Conservation (phyloP, 1,284 basidiomycete species). For the Cryptococcus sp. region DNA sequence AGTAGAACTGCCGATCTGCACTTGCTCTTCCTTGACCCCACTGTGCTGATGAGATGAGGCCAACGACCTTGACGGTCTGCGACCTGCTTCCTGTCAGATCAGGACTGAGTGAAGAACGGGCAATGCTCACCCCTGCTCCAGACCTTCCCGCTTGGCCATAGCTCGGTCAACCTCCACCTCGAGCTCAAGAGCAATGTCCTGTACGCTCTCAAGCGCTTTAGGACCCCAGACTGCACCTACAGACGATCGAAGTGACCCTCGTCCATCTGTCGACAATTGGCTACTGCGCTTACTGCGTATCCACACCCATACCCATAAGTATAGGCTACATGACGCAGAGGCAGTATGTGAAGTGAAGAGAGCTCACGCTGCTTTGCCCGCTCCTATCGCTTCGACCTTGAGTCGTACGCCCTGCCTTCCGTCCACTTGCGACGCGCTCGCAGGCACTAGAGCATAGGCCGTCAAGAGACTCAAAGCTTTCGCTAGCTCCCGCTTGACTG, state of each 20-base stretch:
- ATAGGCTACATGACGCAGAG: neutral
- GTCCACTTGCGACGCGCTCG: slow-evolving; percentile 51
- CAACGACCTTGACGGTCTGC: slow-evolving; percentile 39
- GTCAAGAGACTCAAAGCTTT: slow-evolving; percentile 80
- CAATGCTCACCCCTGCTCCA: slow-evolving; percentile 31
- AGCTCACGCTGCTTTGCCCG: slow-evolving; percentile 66
- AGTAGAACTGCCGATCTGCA: slow-evolving; percentile 89
- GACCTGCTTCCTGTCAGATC: slow-evolving; percentile 11
- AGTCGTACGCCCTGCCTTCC: slow-evolving; percentile 64
- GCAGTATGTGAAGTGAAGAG: neutral
- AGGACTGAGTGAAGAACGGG: neutral
- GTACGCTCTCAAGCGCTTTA: slow-evolving; percentile 72
- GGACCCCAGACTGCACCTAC: slow-evolving; percentile 82
- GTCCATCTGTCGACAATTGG: slow-evolving; percentile 73
- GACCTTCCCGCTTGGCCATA: slow-evolving; percentile 50
- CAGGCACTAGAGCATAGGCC: slow-evolving; percentile 86
- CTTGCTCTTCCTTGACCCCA: slow-evolving; percentile 67
- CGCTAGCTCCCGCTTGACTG: slow-evolving; percentile 84
- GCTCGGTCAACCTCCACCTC: slow-evolving; percentile 66
- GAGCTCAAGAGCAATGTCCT: slow-evolving; percentile 72
- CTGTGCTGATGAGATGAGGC: slow-evolving; percentile 48
- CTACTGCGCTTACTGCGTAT: slow-evolving; percentile 65
- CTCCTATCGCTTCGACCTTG: slow-evolving; percentile 62
- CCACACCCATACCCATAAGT: no score
- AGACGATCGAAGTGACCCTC: slow-evolving; percentile 64